phyloP scores from a whole-genome alignment of 495 filamentous ascomycete species.

The Penicillium flavigenum region DNA sequence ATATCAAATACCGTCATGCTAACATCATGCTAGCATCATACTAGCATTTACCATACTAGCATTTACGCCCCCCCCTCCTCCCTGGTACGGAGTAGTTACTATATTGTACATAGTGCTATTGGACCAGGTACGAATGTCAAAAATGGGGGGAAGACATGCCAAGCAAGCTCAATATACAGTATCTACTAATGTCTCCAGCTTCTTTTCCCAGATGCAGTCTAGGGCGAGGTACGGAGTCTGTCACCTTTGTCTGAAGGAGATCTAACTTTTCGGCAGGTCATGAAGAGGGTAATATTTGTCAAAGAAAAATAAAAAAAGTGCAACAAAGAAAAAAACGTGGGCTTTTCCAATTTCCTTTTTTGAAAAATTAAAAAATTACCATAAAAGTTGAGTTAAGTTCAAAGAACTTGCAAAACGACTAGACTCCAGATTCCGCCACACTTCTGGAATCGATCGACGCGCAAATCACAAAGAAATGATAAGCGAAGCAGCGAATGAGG shows the following conservation, averaged over 20 bases:
- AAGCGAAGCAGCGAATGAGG: slow-evolving; percentile 19
- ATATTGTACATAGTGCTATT: not conserved
- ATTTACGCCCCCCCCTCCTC: too few species aligned
- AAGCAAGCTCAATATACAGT: slow-evolving; percentile 12
- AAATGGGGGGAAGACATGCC: not conserved
- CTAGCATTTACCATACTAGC: not conserved
- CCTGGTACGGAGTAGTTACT: not conserved
- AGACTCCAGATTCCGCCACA: slow-evolving; percentile 3
- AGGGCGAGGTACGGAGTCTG: slow-evolving; percentile 4
- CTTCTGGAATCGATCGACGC: slow-evolving; percentile 17
- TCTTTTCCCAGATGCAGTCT: slow-evolving; percentile 7
- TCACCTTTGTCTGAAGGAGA: slow-evolving; percentile 12
- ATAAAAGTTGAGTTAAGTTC: too few species aligned
- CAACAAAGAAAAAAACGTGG: not conserved
- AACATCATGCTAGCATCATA: not conserved
- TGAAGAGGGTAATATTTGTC: not conserved
- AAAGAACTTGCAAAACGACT: not conserved
- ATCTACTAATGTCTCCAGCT: slow-evolving; percentile 2
- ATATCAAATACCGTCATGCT: not conserved
- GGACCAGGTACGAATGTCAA: not conserved
- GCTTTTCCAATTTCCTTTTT: not conserved
- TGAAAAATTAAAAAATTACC: not conserved
- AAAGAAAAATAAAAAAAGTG: not conserved
- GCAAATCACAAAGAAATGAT: slow-evolving; percentile 10
- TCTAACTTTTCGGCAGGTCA: not conserved